Conservation (phyloP, 495 filamentous ascomycete genomes). For the Penicillium coprophilum region DNA sequence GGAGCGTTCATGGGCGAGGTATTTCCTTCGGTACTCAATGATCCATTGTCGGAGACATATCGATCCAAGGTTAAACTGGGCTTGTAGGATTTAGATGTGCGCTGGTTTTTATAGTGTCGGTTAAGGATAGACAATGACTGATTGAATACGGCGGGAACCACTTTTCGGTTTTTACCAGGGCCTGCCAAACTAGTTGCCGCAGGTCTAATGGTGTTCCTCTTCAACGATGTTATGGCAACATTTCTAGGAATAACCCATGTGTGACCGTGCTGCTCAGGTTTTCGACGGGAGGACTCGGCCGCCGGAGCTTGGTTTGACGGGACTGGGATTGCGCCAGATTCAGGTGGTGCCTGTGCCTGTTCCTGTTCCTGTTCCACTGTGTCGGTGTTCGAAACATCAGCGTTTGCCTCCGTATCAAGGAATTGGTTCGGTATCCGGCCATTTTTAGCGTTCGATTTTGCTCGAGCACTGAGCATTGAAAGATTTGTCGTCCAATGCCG, state of each 20-base stretch:
- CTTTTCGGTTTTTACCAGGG: slow-evolving; percentile 14
- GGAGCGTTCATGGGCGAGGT: neutral
- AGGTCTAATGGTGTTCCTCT: slow-evolving; percentile 34
- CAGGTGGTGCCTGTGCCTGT: slow-evolving; percentile 4
- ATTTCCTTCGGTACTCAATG: neutral
- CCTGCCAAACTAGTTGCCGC: slow-evolving; percentile 42
- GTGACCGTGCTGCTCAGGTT: slow-evolving; percentile 27
- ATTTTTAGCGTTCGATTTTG: slow-evolving; percentile 5
- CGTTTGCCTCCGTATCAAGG: slow-evolving; percentile 1
- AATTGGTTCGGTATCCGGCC: slow-evolving; percentile 9
- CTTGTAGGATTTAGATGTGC: slow-evolving; percentile 13
- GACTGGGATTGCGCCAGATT: slow-evolving; percentile 3
- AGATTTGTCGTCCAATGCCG: slow-evolving; percentile 23
- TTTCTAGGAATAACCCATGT: slow-evolving; percentile 43
- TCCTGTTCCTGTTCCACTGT: slow-evolving; percentile 3
- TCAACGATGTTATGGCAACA: slow-evolving; percentile 35
- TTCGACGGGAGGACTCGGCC: slow-evolving; percentile 2
- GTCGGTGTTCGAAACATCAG: neutral
- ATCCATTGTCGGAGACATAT: slow-evolving; percentile 32
- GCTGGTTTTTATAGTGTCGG: slow-evolving; percentile 23
- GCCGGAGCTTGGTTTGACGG: neutral
- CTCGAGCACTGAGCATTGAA: slow-evolving; percentile 19
- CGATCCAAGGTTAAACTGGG: slow-evolving; percentile 39
- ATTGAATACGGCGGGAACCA: slow-evolving; percentile 27
- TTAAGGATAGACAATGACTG: slow-evolving; percentile 32